phyloP scores from a whole-genome alignment of 2,329 filamentous ascomycete species.

The Exophiala phaeomuriformis region DNA sequence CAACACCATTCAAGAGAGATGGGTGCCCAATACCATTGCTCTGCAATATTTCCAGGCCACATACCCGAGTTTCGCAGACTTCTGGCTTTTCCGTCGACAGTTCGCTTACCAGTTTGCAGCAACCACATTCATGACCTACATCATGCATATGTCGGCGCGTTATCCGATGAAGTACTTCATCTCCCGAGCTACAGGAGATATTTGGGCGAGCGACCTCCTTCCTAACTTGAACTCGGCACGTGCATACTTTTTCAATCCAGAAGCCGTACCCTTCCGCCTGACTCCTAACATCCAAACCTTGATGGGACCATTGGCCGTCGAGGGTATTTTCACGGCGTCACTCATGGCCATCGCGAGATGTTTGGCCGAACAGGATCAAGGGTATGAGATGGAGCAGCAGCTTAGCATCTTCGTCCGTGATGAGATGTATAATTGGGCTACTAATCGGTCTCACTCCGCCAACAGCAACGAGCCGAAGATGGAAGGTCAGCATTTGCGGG shows the following conservation, averaged over 20 bases:
- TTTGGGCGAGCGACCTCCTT: conserved; percentile 94
- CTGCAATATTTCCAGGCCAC: conserved; percentile 83
- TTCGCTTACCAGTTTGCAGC: conserved; percentile 94
- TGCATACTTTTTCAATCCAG: conserved; percentile 87
- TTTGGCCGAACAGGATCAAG: conserved; percentile 70
- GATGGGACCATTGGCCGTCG: conserved; percentile 90
- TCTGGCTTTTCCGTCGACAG: conserved; percentile 96
- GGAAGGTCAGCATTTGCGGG: conserved; percentile 63
- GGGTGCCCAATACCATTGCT: conserved; percentile 73
- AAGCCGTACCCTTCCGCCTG: conserved; percentile 92
- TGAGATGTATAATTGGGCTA: conserved; percentile 97
- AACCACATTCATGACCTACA: conserved; percentile 96
- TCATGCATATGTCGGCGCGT: conserved; percentile 92
- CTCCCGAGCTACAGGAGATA: conserved; percentile 75
- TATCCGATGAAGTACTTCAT: conserved; percentile 96
- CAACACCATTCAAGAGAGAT: conserved; percentile 86
- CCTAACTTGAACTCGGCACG: conserved; percentile 77
- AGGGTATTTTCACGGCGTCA: conserved; percentile 90
- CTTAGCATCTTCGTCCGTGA: conserved; percentile 92
- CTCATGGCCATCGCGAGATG: conserved; percentile 95
- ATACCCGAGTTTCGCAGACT: conserved; percentile 84
- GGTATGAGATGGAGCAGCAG: conserved; percentile 80
- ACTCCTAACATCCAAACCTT: conserved; percentile 93
- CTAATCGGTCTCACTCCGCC: conserved; percentile 40
- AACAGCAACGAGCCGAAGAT: conserved; percentile 36